Evolutionary conservation across 768 basidiomycete genomes (phyloP), one percentile per base, ranked within the genome.

Genomic region (Auricularia sp.): DNA sequence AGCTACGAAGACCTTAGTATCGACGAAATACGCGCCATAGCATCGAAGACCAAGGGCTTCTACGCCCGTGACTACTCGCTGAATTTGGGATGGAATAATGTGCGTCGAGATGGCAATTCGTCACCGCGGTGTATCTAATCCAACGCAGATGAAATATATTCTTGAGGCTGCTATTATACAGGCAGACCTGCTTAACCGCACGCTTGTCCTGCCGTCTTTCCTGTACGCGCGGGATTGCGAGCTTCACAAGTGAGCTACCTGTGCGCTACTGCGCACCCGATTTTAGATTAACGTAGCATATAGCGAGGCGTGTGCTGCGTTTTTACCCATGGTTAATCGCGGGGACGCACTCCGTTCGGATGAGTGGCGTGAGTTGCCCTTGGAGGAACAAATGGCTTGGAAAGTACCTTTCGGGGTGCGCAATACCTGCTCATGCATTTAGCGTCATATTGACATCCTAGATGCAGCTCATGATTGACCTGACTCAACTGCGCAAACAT

Each of bases 151-250:
- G 62, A 62, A 62, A 54, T 68, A 68, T 35, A 68, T 68, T n/a
- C 67, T 68, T 39, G 67, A 68, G 54, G 47, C 54, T 7, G 36
- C 51, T 29, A 29, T 66, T 4, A 21, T 61, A 8, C 65, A 68
- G 36, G 65, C 63, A 4, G 24, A 51, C 5, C 63, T 68, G 24
- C 65, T 68, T 3, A 66, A 68, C 62, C 62, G 67, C 3, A 68
- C 67, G 10, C 37, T 66, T n/a, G 63, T 68, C n/a, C 51, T 68
- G 5, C 67, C 67, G 3, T 61, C 61, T 18, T 68, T 65, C 39
- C 66, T 68, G 3, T 68, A 68, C 44, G 66, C 63, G 8, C 44
- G 67, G 11, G 51, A 42, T 13, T 68, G 67, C 63, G 67, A 66
- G 61, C 39, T 61, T 36, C 3, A 7, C 6, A 58, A 51, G 67